phyloP scores from a whole-genome alignment of 768 basidiomycete genomes.

The Tylopilus intermedius region DNA sequence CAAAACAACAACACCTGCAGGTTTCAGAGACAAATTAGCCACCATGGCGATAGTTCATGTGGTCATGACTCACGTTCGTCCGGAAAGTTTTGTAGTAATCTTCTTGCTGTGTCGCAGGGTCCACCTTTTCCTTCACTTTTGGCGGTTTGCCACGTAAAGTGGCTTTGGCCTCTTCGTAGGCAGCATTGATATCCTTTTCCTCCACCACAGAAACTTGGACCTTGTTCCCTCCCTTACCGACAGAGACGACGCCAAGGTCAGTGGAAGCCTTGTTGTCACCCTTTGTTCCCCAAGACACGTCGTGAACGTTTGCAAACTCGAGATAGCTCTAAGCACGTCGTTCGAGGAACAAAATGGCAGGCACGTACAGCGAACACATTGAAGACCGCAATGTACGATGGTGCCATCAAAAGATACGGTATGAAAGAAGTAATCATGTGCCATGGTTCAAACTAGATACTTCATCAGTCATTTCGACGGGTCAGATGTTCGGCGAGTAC shows the following conservation, averaged over 20 bases:
- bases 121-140: slow-evolving; percentile 60
- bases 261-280: slow-evolving; percentile 83
- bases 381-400: slow-evolving; percentile 90
- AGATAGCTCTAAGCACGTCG: background rate
- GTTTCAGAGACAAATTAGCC: slow-evolving; percentile 15
- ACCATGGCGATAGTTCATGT: background rate
- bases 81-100: slow-evolving; percentile 88
- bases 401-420: slow-evolving; percentile 86
- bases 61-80: slow-evolving; percentile 58
- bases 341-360: background rate
- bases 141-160: slow-evolving; percentile 75
- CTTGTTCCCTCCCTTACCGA: slow-evolving; percentile 49
- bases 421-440: slow-evolving; percentile 97
- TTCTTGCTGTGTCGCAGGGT: slow-evolving; percentile 62
- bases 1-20: slow-evolving; percentile 60
- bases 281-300: slow-evolving; percentile 95
- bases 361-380: slow-evolving; percentile 74
- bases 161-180: slow-evolving; percentile 88
- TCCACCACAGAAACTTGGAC: slow-evolving; percentile 83
- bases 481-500: slow-evolving; percentile 28
- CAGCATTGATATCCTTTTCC: slow-evolving; percentile 82
- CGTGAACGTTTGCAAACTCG: slow-evolving; percentile 59
- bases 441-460: slow-evolving; percentile 84
- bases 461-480: background rate
- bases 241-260: slow-evolving; percentile 79